Evolutionary conservation across 2,329 filamentous ascomycete genomes (phyloP), one percentile per base, ranked within the genome.

Genomic region (Diaporthe vexans): DNA sequence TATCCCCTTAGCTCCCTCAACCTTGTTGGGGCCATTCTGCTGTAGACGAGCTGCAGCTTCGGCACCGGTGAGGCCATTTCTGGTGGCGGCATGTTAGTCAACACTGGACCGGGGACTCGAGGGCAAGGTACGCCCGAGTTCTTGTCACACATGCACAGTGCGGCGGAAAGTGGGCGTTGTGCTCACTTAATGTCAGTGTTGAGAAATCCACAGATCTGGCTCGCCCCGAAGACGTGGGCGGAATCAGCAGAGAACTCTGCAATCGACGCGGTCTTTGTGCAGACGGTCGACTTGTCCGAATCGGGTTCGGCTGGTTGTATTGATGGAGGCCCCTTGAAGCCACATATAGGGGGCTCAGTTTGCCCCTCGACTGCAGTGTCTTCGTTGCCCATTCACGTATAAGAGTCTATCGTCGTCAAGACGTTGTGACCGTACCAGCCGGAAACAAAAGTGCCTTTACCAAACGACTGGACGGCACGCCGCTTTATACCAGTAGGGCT

Each of bases 1-100:
- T 85, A 93, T 84, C 83, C 91, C 91, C 84, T 92, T 91, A 86
- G 91, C 90, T 84, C 91, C 90, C 84, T 92, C 90, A 86, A 94
- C 90, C 81, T 88, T 89, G 85, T 95, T 95, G 78, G 89, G 88
- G 78, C 93, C 93, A 88, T 94, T 86, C 81, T 88, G 87, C 82
- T 84, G 84, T 80, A 94, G 88, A 82, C 92, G 92, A 85, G 86
- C 86, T 83, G 88, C 87, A 77, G 92, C 92, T 82, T 94, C 92
- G 78, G 85, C 81, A 79, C 82, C 84, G 81, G 86, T 88, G 84
- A 94, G 87, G 81, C 93, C 93, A 92, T 93, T 77, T 73, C 78
- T 78, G 71, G 1, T 24, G 73, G 46, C 24, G 1, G n/a, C 54
- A 61, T 48, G 56, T 74, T 29, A 77, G 74, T 63, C 46, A 54